phyloP scores from a whole-genome alignment of 2,329 filamentous ascomycete genomes.

The Epichloe festucae region DNA sequence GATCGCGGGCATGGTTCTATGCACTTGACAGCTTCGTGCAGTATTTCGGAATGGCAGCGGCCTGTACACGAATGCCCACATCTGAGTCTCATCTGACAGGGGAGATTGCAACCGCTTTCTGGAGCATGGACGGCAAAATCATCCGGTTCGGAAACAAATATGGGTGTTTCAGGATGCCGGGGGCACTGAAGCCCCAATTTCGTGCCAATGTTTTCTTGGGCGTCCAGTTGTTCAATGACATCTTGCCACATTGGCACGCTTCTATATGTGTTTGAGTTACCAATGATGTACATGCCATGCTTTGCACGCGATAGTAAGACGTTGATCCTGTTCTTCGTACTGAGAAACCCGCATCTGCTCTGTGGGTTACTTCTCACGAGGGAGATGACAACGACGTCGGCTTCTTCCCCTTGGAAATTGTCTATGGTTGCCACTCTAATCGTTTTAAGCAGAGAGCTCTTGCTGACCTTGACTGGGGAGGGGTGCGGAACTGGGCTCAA shows the following conservation, averaged over 20 bases:
- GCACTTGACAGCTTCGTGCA: constrained; percentile 35
- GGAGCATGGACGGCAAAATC: constrained; percentile 44
- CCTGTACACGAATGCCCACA: constrained; percentile 36
- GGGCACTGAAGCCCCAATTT: constrained; percentile 44
- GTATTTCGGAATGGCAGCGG: constrained; percentile 32
- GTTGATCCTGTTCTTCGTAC: constrained; percentile 54
- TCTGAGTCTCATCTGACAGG: constrained; percentile 34
- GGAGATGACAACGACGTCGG: constrained; percentile 55
- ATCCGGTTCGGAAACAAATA: constrained; percentile 38
- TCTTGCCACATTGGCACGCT: constrained; percentile 50
- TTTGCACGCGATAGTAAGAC: constrained; percentile 53
- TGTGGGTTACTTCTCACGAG: constrained; percentile 55
- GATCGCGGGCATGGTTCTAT: constrained; percentile 29
- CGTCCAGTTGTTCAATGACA: constrained; percentile 39
- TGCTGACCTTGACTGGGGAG: neutral
- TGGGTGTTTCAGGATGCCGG: constrained; percentile 40
- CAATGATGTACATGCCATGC: constrained; percentile 60
- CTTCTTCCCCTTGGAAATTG: constrained; percentile 70
- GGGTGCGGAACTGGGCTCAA: neutral
- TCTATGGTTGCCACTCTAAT: constrained; percentile 53
- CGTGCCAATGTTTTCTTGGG: constrained; percentile 32
- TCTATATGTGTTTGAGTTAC: constrained; percentile 45
- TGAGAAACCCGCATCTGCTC: constrained; percentile 50
- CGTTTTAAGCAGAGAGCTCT: constrained; percentile 27
- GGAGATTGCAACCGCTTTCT: constrained; percentile 46